phyloP scores from a whole-genome alignment of 768 basidiomycete genomes.

The Boletus pseudopeckii region DNA sequence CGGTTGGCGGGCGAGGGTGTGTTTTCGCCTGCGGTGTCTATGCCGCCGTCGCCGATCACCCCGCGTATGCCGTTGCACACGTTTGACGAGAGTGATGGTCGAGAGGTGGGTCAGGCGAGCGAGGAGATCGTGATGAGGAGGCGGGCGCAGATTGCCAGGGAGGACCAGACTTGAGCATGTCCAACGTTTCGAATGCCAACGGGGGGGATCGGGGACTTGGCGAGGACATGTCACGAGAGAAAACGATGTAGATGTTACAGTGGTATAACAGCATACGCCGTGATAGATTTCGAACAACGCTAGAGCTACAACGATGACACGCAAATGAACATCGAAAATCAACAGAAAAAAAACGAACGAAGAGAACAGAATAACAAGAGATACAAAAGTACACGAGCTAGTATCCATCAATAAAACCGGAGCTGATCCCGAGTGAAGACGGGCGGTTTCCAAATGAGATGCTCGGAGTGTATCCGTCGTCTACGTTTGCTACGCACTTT shows the following conservation, averaged over 20 bases:
- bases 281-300: conserved; percentile 8
- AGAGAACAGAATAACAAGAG: neutral
- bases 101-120: conserved; percentile 1
- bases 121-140: conserved; percentile 22
- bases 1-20: conserved; percentile 67
- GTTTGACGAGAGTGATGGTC: conserved; percentile 6
- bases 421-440: conserved; percentile 88
- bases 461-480: conserved; percentile 73
- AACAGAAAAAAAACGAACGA: neutral
- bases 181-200: neutral
- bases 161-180: conserved; percentile 7
- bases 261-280: conserved; percentile 14
- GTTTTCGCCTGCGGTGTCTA: conserved; percentile 68
- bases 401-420: conserved; percentile 48
- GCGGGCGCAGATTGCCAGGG: conserved; percentile 9
- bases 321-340: neutral
- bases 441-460: conserved; percentile 92
- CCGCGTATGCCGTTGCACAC: conserved; percentile 34
- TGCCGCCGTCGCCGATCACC: conserved; percentile 61
- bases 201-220: too few relatives aligned
- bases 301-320: conserved; percentile 27
- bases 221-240: neutral
- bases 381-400: neutral
- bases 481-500: conserved; percentile 77
- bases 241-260: conserved; percentile 13